These are phyloP conservation scores for Alternaria arborescens DNA, from an alignment of 2,329 filamentous ascomycete genomes.

Conservation along the genomic window DNA sequence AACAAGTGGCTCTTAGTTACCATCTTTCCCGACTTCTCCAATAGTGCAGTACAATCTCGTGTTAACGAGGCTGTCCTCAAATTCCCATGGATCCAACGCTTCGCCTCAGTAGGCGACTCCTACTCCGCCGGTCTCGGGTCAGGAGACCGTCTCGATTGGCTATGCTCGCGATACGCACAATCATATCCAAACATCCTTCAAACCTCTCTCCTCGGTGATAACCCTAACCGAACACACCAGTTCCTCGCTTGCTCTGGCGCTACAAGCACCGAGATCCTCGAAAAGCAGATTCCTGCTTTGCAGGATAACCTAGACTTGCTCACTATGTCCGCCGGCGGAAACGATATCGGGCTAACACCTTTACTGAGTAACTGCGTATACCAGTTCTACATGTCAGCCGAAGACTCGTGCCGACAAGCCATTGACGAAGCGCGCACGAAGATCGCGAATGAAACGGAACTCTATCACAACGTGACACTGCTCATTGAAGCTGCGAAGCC, in stretches of 20 bases:
- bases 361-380: constrained; percentile 37
- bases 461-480: constrained; percentile 30
- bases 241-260: constrained; percentile 44
- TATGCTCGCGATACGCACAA: constrained; percentile 38
- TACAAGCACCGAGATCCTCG: constrained; percentile 33
- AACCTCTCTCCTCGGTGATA: constrained; percentile 19
- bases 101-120: constrained; percentile 44
- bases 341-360: constrained; percentile 40
- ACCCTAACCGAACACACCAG: constrained; percentile 30
- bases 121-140: constrained; percentile 44
- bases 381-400: constrained; percentile 20
- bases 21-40: not conserved
- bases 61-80: not conserved
- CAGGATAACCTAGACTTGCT: constrained; percentile 34
- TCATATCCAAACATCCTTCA: constrained; percentile 42
- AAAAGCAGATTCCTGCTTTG: constrained; percentile 16
- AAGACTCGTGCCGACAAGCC: constrained; percentile 33
- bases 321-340: constrained; percentile 42
- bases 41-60: not conserved
- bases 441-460: constrained; percentile 26
- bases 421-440: constrained; percentile 29
- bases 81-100: constrained; percentile 30
- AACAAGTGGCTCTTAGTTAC: constrained; percentile 7
- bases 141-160: constrained; percentile 36
- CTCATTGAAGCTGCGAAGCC: constrained; percentile 32